Evolutionary conservation across 148 eudicot species (phyloP).

Genomic region (Camellia granthamiana): DNA sequence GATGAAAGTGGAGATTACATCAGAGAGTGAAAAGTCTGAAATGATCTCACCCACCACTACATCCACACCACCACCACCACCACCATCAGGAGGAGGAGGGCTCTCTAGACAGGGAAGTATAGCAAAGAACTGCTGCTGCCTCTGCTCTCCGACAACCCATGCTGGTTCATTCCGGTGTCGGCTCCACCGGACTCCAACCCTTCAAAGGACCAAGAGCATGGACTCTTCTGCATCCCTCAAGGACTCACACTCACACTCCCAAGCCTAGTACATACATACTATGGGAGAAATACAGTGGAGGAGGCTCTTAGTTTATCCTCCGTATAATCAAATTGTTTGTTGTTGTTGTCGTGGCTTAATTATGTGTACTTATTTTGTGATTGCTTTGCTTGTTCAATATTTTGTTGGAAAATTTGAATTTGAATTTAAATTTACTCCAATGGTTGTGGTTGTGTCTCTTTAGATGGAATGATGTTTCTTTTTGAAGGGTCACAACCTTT

Average conservation of each 20-base stretch:
- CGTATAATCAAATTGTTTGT: not conserved
- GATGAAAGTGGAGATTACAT: not conserved
- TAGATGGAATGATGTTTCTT: too few species aligned
- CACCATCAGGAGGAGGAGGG: not conserved
- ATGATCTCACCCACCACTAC: not conserved
- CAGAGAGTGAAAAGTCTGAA: not conserved
- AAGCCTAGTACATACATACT: not conserved
- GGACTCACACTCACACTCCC: slow-evolving; percentile 13
- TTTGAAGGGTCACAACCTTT: too few species aligned
- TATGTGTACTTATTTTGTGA: too few species aligned
- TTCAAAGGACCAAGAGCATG: slow-evolving; percentile 40
- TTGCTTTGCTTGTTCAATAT: too few species aligned
- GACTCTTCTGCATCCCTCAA: slow-evolving; percentile 5
- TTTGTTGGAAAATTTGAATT: too few species aligned
- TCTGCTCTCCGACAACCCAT: slow-evolving; percentile 56
- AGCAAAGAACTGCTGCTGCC: slow-evolving; percentile 29
- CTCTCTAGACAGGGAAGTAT: slow-evolving; percentile 27
- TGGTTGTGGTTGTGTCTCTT: too few species aligned
- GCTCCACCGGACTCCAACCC: slow-evolving; percentile 36
- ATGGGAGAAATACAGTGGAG: not conserved
- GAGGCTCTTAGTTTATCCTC: too few species aligned
- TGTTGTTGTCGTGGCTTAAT: too few species aligned
- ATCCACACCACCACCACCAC: not conserved
- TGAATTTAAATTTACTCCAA: too few species aligned
- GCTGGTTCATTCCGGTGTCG: slow-evolving; percentile 53